Base-by-base conservation (phyloP, 768 basidiomycete genomes). In the Boletus tylopilopsis region DNA sequence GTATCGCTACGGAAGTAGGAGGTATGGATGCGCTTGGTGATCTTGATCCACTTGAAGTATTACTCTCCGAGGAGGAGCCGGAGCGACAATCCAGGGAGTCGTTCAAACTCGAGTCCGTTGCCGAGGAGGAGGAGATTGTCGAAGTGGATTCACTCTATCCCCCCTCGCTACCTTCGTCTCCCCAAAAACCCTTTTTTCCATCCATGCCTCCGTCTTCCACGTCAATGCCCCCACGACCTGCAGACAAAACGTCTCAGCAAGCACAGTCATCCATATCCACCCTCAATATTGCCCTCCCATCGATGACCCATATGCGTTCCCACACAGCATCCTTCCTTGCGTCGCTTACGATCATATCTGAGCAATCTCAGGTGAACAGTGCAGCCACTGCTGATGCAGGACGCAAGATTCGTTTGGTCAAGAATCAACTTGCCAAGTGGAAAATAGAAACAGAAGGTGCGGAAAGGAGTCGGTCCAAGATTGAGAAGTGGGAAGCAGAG, bases 331-430 rank as follows among this genome's bases (percentile, higher is more conserved):
- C 88, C 9, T 79, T 93, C 44, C 82, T 87, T 39, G 71, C 83
- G 21, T 86, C 89, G 11, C 77, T 94, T 38, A 78, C 83, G 3
- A 79, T 82, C 29, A 81, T 93, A 55, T 90, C 87, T 22, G 91
- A 94, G 60, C 88, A 92, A 51, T 87, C 90, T 13, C 91, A 94
- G 64, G 89, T 92, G 42, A 90, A 91, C 60, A 82, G 85, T 10
- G 92, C 87, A 1, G 86, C 85, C 5, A 85, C 88, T 10, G 83
- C 90, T 1, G 91, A 94, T 49, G 86, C 90, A 0, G 90, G 89
- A 39, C 79, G 91, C 33, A 91, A 89, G 68, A 83, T 94, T 35
- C 85, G 91, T 42, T 87, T 87, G 13, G 69, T 92, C 53, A 90
- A 88, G 71, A 91, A 92, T 59, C 87, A 86, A 57, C 68, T 93